These are phyloP conservation scores for Hypomyces perniciosus DNA, from an alignment of 2,329 filamentous ascomycete species.

Conservation along the genomic window DNA sequence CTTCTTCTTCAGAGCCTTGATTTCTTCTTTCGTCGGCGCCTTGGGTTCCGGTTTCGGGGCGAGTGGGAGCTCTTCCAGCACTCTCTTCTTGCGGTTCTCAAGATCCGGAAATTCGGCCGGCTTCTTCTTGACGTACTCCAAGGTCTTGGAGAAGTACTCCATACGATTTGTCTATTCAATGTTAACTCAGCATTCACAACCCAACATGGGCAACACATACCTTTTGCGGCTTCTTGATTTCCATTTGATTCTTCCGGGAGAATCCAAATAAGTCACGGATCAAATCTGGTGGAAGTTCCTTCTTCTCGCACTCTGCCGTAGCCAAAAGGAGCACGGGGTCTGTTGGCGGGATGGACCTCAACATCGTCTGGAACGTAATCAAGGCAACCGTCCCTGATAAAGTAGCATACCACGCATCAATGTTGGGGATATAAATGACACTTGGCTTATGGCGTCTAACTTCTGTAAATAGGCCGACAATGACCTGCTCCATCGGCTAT, in stretches of 20 bases:
- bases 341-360: slow-evolving; percentile 78
- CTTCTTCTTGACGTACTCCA: slow-evolving; percentile 69
- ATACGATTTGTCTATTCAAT: slow-evolving; percentile 50
- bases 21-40: slow-evolving; percentile 67
- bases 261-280: slow-evolving; percentile 79
- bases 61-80: slow-evolving; percentile 69
- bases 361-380: slow-evolving; percentile 74
- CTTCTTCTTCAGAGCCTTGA: slow-evolving; percentile 71
- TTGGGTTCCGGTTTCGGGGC: slow-evolving; percentile 67
- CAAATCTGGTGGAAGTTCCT: slow-evolving; percentile 56
- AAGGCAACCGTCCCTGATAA: slow-evolving; percentile 60
- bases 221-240: slow-evolving; percentile 60
- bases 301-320: slow-evolving; percentile 66
- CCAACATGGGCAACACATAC: slow-evolving; percentile 32
- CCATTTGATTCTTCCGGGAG: slow-evolving; percentile 70
- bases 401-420: slow-evolving; percentile 77
- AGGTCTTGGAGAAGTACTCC: slow-evolving; percentile 72
- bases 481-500: slow-evolving; percentile 72
- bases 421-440: slow-evolving; percentile 87
- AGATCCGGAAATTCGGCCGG: slow-evolving; percentile 85
- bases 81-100: slow-evolving; percentile 76
- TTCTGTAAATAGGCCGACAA: slow-evolving; percentile 87
- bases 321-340: slow-evolving; percentile 85
- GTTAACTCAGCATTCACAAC: background rate
- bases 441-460: slow-evolving; percentile 92